These are phyloP conservation scores for Apiotrichum siamense DNA, from an alignment of 1,284 basidiomycete species.

Conservation along the genomic window DNA sequence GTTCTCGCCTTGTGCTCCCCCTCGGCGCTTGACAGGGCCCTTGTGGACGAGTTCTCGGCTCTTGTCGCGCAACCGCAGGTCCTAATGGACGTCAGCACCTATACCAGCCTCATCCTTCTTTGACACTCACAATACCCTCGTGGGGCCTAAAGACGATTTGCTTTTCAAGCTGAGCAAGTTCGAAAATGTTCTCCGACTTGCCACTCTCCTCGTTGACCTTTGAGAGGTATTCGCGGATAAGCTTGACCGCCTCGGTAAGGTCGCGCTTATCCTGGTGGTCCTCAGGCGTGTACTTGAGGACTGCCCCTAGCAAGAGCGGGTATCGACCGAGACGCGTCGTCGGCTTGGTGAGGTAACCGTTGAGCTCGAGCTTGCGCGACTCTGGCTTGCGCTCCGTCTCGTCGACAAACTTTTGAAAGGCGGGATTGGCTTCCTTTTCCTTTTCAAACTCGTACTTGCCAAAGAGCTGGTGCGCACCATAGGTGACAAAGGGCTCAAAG, in stretches of 20 bases:
- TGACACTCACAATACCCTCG: conserved; percentile 67
- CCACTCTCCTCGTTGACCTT: conserved; percentile 90
- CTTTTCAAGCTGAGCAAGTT: conserved; percentile 80
- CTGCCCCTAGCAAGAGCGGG: conserved; percentile 85
- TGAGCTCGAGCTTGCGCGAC: conserved; percentile 92
- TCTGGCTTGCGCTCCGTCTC: conserved; percentile 86
- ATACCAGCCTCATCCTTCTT: too few species aligned
- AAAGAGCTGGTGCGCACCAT: conserved; percentile 94
- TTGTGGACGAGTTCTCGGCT: conserved; percentile 89
- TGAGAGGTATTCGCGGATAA: conserved; percentile 75
- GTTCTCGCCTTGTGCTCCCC: conserved; percentile 64
- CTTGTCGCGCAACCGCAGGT: conserved; percentile 79
- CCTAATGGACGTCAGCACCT: conserved; percentile 51
- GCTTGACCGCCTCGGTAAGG: conserved; percentile 70
- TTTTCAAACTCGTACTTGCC: conserved; percentile 99
- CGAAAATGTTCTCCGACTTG: conserved; percentile 88
- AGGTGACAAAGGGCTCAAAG: conserved; percentile 88
- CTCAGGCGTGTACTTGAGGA: conserved; percentile 86
- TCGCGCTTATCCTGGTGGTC: conserved; percentile 80
- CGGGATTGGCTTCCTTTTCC: conserved; percentile 87
- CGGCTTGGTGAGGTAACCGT: conserved; percentile 97
- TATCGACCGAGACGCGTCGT: conserved; percentile 95
- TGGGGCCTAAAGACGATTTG: conserved; percentile 79
- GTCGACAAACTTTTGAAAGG: conserved; percentile 96
- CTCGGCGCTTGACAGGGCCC: conserved; percentile 85